Evolutionary conservation across 2,329 filamentous ascomycete genomes (phyloP), one percentile per base, ranked within the genome.

Genomic region (Xylaria sp.): DNA sequence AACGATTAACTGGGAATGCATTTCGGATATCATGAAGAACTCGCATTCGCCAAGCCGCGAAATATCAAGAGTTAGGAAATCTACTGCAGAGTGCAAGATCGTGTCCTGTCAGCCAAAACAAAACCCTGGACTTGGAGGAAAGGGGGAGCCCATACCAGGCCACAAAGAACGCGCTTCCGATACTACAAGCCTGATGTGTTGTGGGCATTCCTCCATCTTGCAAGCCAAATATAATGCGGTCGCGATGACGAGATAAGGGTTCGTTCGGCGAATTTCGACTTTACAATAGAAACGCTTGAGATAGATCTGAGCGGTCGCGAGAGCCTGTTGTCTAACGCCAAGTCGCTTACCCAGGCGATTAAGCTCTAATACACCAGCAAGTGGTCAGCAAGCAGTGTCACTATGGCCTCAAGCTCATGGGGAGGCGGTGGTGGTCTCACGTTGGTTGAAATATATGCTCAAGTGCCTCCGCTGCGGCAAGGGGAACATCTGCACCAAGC

Each of bases 141-240:
- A 9, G 44, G 40, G 6, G 44, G 40, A 4, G n/a, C 7, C 46
- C 76, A 49, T 80, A 86, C 87, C 85, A 71, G 91, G 89, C 92
- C 92, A 97, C 62, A 96, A 83, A 60, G 90, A 86, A 33, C 92
- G 88, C 3, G 93, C 92, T 76, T 99, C 95, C 47, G 87, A 89
- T 10, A 95, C 89, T 60, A 99, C 89, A 66, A 96, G 85, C 29
- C 95, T 87, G 71, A 99, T 98, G 75, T 99, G 95, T 75, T 98
- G 94, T 2, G 95, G 95, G 52, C 89, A 93, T 76, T 99, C 95
- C 76, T 99, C 95, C 87, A 96, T 97, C 79, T 99, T 99, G 80
- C 93, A 97, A 19, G 95, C 93, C 35, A 99, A 82, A 75, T 99
- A 99, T 63, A 98, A 85, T 4, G 94, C 91, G 1, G 95, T 98